Base-by-base conservation (phyloP, 2,329 filamentous ascomycete genomes). In the Diaporthe ampelina region DNA sequence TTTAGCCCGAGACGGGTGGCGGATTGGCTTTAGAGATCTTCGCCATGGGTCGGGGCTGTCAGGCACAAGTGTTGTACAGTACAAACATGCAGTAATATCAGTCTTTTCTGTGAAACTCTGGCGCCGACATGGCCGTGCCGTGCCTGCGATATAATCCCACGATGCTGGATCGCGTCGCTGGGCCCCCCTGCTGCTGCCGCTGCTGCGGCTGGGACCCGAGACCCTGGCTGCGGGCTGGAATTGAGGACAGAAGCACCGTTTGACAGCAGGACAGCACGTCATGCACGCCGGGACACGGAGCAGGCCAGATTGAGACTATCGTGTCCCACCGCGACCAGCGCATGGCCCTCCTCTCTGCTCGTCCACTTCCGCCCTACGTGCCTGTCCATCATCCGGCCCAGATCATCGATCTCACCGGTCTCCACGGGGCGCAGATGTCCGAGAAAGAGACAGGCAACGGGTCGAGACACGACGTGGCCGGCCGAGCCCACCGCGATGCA, bases 61-160 rank as follows among this genome's bases (percentile, higher is more conserved):
- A 24, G 26, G 40, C 61, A 15, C 24, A 40, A 45, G 50, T 48
- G 21, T 61, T 57, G 26, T 10, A 37, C 24, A 37, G 26, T n/a
- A 54, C 52, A 32, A 43, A 6, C 54, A 73, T n/a, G 43, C 32
- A 50, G 50, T 58, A 52, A 54, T 40, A 48, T 45, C 67, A 29
- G 52, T 65, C 48, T 57, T 24, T 50, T 32, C n/a, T 32, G 52
- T 52, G 32, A 24, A 24, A 52, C 58, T 32, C 58, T 35, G 63
- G 68, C 68, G 19, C 73, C 68, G 68, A 74, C 40, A 74, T 74
- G 73, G 52, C 15, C 17, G 10, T 45, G 45, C 37, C 24, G 32
- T 11, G 15, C 29, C 4, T 11, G 45, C 15, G 45, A 21, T 48
- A 48, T 37, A 21, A 37, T 45, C 58, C 70, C 48, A 35, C 54